These are phyloP conservation scores for Blastobotrys parvus DNA, from an alignment of 805 yeast species.

Conservation along the genomic window DNA sequence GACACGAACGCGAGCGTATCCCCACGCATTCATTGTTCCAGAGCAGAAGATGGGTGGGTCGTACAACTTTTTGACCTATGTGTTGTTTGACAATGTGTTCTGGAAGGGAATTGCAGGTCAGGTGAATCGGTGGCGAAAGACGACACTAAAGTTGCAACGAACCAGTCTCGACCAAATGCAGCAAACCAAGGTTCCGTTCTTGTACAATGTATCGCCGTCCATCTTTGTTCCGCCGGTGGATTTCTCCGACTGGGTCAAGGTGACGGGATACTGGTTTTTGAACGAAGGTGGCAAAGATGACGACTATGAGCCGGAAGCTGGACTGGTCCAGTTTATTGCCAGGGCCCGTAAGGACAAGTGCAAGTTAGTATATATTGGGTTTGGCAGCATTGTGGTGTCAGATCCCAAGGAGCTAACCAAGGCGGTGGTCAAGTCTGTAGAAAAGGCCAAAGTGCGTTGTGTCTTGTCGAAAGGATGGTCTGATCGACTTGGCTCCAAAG, in stretches of 20 bases:
- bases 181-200: constrained; percentile 74
- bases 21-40: constrained; percentile 93
- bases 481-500: constrained; percentile 44
- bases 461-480: constrained; percentile 94
- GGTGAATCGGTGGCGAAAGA: constrained; percentile 79
- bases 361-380: constrained; percentile 84
- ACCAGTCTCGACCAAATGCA: constrained; percentile 66
- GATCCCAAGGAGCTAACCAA: constrained; percentile 71
- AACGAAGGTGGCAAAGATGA: constrained; percentile 49
- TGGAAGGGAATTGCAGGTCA: constrained; percentile 90
- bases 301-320: constrained; percentile 54
- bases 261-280: constrained; percentile 93
- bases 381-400: constrained; percentile 88
- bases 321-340: constrained; percentile 48
- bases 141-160: constrained; percentile 51
- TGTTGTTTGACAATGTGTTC: constrained; percentile 82
- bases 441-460: constrained; percentile 75
- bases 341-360: constrained; percentile 52
- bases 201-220: constrained; percentile 81
- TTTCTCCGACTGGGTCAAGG: constrained; percentile 90
- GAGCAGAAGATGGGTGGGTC: constrained; percentile 90
- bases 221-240: constrained; percentile 90
- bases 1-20: constrained; percentile 92
- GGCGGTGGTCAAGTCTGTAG: constrained; percentile 72
- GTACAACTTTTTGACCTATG: constrained; percentile 86